phyloP scores from a whole-genome alignment of 2,329 filamentous ascomycete genomes.

The Penicillium oxalicum region DNA sequence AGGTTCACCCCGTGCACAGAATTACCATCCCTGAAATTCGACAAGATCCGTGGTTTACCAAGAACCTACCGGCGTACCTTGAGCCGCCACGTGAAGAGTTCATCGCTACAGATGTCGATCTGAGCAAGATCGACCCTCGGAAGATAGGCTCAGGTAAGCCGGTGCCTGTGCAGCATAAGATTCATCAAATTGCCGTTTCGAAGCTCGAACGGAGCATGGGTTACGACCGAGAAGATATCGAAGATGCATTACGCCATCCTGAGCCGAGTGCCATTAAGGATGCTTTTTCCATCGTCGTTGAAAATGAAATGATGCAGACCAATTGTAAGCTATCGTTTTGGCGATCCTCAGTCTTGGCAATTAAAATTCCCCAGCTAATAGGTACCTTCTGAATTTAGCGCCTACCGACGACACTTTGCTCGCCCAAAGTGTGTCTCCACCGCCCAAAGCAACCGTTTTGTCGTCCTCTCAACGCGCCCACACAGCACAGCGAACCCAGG shows the following conservation, averaged over 20 bases:
- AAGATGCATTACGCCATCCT: slow-evolving; percentile 83
- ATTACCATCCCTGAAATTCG: slow-evolving; percentile 92
- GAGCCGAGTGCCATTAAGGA: slow-evolving; percentile 98
- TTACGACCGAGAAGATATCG: slow-evolving; percentile 88
- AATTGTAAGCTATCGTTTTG: slow-evolving; percentile 62
- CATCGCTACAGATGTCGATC: slow-evolving; percentile 86
- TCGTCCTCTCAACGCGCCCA: slow-evolving; percentile 25
- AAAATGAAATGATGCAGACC: slow-evolving; percentile 94
- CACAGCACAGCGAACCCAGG: slow-evolving; percentile 18
- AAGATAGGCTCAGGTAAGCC: slow-evolving; percentile 75
- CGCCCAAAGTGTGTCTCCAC: slow-evolving; percentile 16
- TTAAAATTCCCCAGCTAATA: slow-evolving; percentile 4
- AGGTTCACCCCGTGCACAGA: slow-evolving; percentile 89
- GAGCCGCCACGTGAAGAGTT: slow-evolving; percentile 86
- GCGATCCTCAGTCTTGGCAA: not conserved
- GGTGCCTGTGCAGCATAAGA: slow-evolving; percentile 73
- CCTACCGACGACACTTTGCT: slow-evolving; percentile 34
- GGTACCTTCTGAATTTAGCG: slow-evolving; percentile 17
- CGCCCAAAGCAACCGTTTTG: slow-evolving; percentile 18
- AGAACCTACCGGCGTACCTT: slow-evolving; percentile 79
- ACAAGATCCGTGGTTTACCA: slow-evolving; percentile 87
- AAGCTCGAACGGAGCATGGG: slow-evolving; percentile 98
- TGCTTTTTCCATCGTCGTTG: slow-evolving; percentile 93
- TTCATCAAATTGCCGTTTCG: slow-evolving; percentile 86
- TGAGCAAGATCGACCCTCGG: slow-evolving; percentile 77